phyloP scores from a whole-genome alignment of 352 stramenopile genomes.

The Globisporangium nagaii region DNA sequence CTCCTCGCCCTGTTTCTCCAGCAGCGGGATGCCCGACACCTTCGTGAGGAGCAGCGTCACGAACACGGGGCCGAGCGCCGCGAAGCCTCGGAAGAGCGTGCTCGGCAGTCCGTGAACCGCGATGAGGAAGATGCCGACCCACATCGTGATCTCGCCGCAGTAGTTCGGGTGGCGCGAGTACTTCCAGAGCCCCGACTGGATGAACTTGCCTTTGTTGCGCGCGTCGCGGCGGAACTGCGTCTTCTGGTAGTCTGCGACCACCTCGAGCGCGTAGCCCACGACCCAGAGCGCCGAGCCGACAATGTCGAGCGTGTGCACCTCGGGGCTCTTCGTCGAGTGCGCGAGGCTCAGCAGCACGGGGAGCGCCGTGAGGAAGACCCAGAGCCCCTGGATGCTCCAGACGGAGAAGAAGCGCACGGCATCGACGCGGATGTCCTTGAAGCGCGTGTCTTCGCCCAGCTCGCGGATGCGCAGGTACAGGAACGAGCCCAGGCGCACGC shows the following conservation, averaged over 20 bases:
- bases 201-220: conserved; percentile 58
- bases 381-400: conserved; percentile 82
- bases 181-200: conserved; percentile 69
- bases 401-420: conserved; percentile 65
- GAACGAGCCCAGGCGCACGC: conserved; percentile 68
- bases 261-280: conserved; percentile 44
- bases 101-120: conserved; percentile 38
- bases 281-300: conserved; percentile 34
- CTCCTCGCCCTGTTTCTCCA: conserved; percentile 72
- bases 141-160: conserved; percentile 90
- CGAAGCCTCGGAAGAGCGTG: conserved; percentile 24
- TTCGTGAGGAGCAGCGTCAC: conserved; percentile 64
- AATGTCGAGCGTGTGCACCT: conserved; percentile 34
- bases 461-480: conserved; percentile 69
- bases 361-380: conserved; percentile 72
- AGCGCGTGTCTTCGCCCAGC: conserved; percentile 69
- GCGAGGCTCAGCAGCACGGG: conserved; percentile 52
- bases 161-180: conserved; percentile 93
- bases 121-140: conserved; percentile 60
- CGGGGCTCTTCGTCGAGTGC: conserved; percentile 19
- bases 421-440: conserved; percentile 57
- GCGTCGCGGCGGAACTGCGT: conserved; percentile 36
- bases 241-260: conserved; percentile 58
- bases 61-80: conserved; percentile 59
- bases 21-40: conserved; percentile 66